Conservation (phyloP, 352 stramenopile species). For the Saprolegnia diclina region DNA sequence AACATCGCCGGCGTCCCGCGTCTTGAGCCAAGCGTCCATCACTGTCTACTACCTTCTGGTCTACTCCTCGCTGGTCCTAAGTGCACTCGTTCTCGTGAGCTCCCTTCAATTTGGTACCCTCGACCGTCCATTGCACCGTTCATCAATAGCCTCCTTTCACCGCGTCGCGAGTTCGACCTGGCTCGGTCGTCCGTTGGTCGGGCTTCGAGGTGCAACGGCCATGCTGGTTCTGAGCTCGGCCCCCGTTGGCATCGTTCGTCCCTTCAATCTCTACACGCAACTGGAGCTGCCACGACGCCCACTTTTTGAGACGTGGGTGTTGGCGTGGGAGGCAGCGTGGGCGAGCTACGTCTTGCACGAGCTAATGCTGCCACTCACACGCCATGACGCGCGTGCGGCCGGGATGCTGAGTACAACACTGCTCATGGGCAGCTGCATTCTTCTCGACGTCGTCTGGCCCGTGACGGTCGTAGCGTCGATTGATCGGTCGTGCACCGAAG, state of each 20-base stretch:
- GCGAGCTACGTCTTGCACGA: neutral
- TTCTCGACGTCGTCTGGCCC: neutral
- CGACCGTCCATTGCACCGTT: neutral
- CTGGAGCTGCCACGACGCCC: neutral
- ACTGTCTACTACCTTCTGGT: constrained; percentile 10
- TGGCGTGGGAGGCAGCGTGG: constrained; percentile 15
- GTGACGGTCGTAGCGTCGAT: neutral
- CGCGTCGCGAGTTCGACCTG: constrained; percentile 8
- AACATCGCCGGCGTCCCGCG: no score
- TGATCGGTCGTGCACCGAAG: neutral
- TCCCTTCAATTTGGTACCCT: neutral
- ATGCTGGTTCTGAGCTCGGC: constrained; percentile 3
- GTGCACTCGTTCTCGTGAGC: neutral
- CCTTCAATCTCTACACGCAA: neutral
- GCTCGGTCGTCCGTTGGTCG: constrained; percentile 3
- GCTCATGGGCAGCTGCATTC: neutral
- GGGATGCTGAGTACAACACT: neutral
- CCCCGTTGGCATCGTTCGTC: neutral
- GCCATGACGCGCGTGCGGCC: neutral
- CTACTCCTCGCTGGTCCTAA: neutral
- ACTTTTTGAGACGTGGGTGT: neutral
- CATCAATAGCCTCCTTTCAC: constrained; percentile 9
- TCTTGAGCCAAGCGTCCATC: neutral
- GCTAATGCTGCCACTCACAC: neutral
- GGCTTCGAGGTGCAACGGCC: neutral